Evolutionary conservation across 73 alveolate genomes (phyloP), one percentile per base, ranked within the genome.

Genomic region (Vitrella brassicaformis): DNA sequence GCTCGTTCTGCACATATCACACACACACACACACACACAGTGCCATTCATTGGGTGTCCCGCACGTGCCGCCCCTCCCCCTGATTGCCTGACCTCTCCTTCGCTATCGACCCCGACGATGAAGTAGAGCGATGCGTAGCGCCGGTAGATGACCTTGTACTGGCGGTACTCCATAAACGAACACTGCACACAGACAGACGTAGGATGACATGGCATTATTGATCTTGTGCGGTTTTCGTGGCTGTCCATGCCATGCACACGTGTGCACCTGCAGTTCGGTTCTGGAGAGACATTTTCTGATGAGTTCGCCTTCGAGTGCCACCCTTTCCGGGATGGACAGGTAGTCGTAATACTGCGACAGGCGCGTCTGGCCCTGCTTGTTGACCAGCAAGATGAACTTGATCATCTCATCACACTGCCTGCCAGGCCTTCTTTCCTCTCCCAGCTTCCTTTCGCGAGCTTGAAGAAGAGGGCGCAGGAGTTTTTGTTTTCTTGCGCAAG

Each of bases 281-380:
- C 98, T 85, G 14, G 96, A 86, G 28, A 95, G 84, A 79, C 99
- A 95, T 81, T 95, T 95, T 64, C 98, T 81, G 68, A 94, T 75
- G 73, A 95, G 84, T 81, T 94, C 98, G 66, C 98, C 99, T 73
- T 95, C 99, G 27, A 95, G 86, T 25, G 97, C 85, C 71, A 91
- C 87, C 72, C 97, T 88, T 80, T 95, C 99, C 47, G 90, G 79
- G 39, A 95, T 94, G 66, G 98, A 84, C 71, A 91, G 90, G 77
- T 82, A 88, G 89, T 94, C 90, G 79, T 91, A 92, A 84, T 94
- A 94, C 80, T 94, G 85, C 22, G 93, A 93, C 85, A 88, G 31
- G 47, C 97, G 74, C 32, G 99, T 95, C 85, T 95, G 90, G 32
- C 98, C 99, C 81, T 95, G 96, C 83, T 95, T 95, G 85, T 95